Percentiles rank a stretch among this genome's conserved stretches.
Conservation (phyloP, 345 rosid species). For the Moricandia moricandioides region DNA sequence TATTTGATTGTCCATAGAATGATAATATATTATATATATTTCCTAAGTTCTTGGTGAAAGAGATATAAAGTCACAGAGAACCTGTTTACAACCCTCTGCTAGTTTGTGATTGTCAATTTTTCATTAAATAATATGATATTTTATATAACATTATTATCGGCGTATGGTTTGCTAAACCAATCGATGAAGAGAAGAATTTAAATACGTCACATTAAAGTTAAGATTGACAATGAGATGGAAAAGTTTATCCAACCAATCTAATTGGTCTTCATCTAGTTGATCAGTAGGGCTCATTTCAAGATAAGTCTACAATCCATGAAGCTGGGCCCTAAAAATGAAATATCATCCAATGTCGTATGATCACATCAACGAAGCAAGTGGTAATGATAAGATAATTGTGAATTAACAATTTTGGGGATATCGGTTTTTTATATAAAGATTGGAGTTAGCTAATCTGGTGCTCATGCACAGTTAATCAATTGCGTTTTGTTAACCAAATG, state of each 20-base stretch:
- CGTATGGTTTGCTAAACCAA: conserved; percentile 16
- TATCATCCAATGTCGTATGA: background rate
- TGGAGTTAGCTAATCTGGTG: background rate
- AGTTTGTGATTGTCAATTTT: conserved; percentile 6
- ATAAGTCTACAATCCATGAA: conserved; percentile 20
- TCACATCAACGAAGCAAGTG: conserved; percentile 19
- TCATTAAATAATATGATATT: background rate
- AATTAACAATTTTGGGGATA: background rate
- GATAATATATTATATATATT: background rate
- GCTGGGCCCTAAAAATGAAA: conserved; percentile 1
- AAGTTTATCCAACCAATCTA: conserved; percentile 19
- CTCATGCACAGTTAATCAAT: conserved; percentile 3
- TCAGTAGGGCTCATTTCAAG: conserved; percentile 20
- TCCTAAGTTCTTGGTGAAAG: conserved; percentile 7
- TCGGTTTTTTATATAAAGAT: conserved; percentile 3
- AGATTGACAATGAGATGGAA: conserved; percentile 7
- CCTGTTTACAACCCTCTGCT: conserved; percentile 13
- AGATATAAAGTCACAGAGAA: conserved; percentile 16
- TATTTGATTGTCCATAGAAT: background rate
- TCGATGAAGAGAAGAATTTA: conserved; percentile 33
- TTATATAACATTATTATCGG: conserved; percentile 6
- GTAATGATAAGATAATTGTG: conserved; percentile 1
- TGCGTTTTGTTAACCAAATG: background rate
- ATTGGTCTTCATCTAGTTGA: conserved; percentile 24
- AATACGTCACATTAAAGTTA: conserved; percentile 30